Conservation (phyloP, 352 stramenopile genomes). For the Globisporangium cylindrosporum region DNA sequence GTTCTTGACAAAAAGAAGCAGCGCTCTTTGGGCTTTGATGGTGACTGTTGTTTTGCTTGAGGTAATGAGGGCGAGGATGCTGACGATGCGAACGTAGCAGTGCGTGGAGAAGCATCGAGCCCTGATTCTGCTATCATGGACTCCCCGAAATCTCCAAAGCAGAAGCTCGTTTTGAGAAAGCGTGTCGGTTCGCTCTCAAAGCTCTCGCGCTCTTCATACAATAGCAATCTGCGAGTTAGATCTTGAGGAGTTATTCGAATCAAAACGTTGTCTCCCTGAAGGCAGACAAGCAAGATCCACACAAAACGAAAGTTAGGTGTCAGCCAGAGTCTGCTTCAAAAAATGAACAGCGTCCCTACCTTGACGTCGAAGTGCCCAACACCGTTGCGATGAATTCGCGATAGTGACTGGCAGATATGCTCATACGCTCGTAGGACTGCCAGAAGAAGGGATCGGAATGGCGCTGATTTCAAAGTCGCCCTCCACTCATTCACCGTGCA, state of each 20-base stretch:
- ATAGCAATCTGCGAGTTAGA: conserved; percentile 34
- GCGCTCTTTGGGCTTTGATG: neutral
- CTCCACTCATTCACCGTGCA: conserved; percentile 51
- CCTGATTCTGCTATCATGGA: conserved; percentile 32
- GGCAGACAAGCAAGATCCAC: neutral
- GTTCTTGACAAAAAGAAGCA: conserved; percentile 37
- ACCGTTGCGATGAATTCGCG: conserved; percentile 35
- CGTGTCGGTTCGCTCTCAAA: conserved; percentile 9
- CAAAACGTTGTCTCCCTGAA: conserved; percentile 67
- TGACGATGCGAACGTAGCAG: conserved; percentile 21
- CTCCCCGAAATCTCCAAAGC: conserved; percentile 75
- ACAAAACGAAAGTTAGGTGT: neutral
- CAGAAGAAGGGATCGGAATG: conserved; percentile 42
- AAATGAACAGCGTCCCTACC: conserved; percentile 18
- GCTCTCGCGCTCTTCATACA: conserved; percentile 22
- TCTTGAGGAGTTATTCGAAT: conserved; percentile 30
- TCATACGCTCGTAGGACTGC: conserved; percentile 45
- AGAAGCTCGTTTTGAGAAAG: conserved; percentile 31
- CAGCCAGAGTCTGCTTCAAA: neutral
- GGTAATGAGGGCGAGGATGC: conserved; percentile 18
- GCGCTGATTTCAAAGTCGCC: conserved; percentile 15
- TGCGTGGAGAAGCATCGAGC: conserved; percentile 5
- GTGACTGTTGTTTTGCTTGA: neutral
- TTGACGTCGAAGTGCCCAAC: conserved; percentile 77
- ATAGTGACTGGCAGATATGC: conserved; percentile 31